These are phyloP conservation scores for Colletotrichum sp. DNA, from an alignment of 2,329 filamentous ascomycete species.

Conservation along the genomic window DNA sequence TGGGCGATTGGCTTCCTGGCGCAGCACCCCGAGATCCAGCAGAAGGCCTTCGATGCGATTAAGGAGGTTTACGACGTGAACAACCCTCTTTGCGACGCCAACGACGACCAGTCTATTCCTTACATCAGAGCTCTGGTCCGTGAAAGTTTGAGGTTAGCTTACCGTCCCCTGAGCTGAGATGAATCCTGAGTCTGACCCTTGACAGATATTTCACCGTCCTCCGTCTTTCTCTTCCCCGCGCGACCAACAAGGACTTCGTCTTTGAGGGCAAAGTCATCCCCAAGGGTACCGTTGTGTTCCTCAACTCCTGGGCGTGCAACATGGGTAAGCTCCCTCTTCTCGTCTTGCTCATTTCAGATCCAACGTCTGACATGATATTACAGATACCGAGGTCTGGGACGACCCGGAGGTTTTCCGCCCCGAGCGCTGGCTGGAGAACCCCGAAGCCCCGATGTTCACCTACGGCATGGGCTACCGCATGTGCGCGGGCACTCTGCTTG, in stretches of 20 bases:
- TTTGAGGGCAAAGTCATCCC: conserved; percentile 37
- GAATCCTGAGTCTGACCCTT: conserved; percentile 24
- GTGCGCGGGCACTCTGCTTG: conserved; percentile 59
- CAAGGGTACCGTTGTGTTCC: conserved; percentile 54
- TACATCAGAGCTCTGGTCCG: conserved; percentile 82
- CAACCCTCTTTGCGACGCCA: conserved; percentile 76
- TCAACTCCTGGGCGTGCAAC: conserved; percentile 35
- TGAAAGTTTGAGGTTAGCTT: conserved; percentile 60
- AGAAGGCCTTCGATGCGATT: conserved; percentile 29
- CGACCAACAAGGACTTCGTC: conserved; percentile 33
- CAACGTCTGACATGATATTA: neutral
- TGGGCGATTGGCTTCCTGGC: conserved; percentile 33
- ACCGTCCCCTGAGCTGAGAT: neutral
- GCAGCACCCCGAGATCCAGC: conserved; percentile 30
- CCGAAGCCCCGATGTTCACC: conserved; percentile 53
- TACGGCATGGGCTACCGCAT: conserved; percentile 60
- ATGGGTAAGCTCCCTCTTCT: conserved; percentile 24
- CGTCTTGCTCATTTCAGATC: conserved; percentile 46
- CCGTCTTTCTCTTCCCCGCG: conserved; percentile 67
- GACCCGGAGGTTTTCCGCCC: conserved; percentile 65
- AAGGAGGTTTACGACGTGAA: conserved; percentile 70
- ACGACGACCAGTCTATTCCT: conserved; percentile 76
- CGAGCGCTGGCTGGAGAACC: conserved; percentile 44
- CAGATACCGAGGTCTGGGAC: conserved; percentile 66
- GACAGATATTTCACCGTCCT: conserved; percentile 68